Evolutionary conservation across 805 yeast genomes (phyloP).

Genomic region (Vanderwaltozyma tropicalis): DNA sequence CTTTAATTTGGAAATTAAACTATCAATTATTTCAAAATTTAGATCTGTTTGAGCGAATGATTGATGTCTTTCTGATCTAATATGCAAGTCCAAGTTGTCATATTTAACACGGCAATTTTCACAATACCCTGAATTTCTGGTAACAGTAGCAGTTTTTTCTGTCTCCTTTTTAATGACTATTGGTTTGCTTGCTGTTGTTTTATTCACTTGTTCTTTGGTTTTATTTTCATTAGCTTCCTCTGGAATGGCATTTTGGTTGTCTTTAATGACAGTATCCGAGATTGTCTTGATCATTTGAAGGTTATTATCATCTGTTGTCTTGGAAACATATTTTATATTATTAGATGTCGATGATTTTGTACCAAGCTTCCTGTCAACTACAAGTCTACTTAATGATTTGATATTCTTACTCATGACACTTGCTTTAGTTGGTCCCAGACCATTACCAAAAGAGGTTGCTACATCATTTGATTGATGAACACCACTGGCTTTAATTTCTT

Average conservation of each 20-base stretch:
- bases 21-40: slow-evolving; percentile 72
- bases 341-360: neutral
- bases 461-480: slow-evolving; percentile 29
- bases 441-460: slow-evolving; percentile 28
- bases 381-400: slow-evolving; percentile 22
- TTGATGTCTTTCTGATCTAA: slow-evolving; percentile 56
- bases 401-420: slow-evolving; percentile 26
- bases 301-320: neutral
- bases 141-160: slow-evolving; percentile 1
- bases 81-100: slow-evolving; percentile 70
- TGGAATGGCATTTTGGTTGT: neutral
- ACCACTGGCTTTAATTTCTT: slow-evolving; percentile 31
- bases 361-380: slow-evolving; percentile 25
- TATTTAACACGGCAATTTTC: slow-evolving; percentile 86
- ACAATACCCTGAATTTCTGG: slow-evolving; percentile 61
- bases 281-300: no score
- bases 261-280: no score
- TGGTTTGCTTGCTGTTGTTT: neutral
- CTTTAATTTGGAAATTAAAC: slow-evolving; percentile 40
- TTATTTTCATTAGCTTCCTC: neutral
- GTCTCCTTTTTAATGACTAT: slow-evolving; percentile 2
- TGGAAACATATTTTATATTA: neutral
- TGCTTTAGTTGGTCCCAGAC: slow-evolving; percentile 27
- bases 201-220: neutral
- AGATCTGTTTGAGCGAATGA: slow-evolving; percentile 62